phyloP scores from a whole-genome alignment of 2,329 filamentous ascomycete species.

The Macrophomina pseudophaseolina region DNA sequence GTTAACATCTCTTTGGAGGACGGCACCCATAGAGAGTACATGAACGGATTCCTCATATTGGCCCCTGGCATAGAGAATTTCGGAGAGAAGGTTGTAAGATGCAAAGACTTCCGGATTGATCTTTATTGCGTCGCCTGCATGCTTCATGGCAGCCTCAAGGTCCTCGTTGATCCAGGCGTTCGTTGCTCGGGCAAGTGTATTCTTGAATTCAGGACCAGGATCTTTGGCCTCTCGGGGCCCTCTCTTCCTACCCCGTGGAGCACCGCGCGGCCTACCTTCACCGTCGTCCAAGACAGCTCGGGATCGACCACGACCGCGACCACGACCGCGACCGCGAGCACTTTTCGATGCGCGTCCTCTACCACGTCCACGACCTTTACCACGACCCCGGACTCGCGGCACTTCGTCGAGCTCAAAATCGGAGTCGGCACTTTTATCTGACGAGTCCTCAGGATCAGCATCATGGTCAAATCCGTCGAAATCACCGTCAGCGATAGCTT shows the following conservation, averaged over 20 bases:
- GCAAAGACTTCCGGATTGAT: constrained; percentile 67
- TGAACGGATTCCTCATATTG: constrained; percentile 61
- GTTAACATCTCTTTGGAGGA: constrained; percentile 60
- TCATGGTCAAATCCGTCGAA: constrained; percentile 41
- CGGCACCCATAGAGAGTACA: constrained; percentile 63
- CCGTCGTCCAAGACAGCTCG: constrained; percentile 16
- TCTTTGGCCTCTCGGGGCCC: constrained; percentile 65
- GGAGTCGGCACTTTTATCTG: constrained; percentile 18
- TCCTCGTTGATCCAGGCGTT: constrained; percentile 68
- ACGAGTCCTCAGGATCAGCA: constrained; percentile 27
- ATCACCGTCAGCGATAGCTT: constrained; percentile 42
- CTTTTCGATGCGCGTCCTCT: constrained; percentile 7
- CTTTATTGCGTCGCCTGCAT: constrained; percentile 42
- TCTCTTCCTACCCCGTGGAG: constrained; percentile 37
- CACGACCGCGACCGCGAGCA: constrained; percentile 33
- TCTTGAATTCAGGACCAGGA: constrained; percentile 73
- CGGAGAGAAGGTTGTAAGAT: constrained; percentile 64
- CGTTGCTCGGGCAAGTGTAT: constrained; percentile 69
- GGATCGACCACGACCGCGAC: constrained; percentile 31
- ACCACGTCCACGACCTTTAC: constrained; percentile 18
- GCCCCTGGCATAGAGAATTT: constrained; percentile 62
- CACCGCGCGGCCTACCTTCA: constrained; percentile 30
- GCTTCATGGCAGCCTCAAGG: constrained; percentile 55
- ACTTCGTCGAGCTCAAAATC: constrained; percentile 12
- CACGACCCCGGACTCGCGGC: constrained; percentile 21